Conservation (phyloP, 164 flowering plant species). For the Vitis rotundifolia region DNA sequence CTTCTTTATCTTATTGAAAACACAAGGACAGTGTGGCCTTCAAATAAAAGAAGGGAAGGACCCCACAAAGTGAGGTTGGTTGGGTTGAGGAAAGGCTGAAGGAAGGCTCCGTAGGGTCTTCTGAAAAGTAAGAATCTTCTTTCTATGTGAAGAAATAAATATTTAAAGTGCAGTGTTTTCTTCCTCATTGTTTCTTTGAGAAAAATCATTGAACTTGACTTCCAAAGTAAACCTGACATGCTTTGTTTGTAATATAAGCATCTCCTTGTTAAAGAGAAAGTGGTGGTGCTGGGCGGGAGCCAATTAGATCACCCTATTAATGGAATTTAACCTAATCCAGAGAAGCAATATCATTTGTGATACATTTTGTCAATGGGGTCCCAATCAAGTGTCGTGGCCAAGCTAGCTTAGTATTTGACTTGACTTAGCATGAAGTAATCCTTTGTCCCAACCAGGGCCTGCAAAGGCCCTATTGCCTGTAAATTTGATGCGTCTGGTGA, state of each 20-base stretch:
- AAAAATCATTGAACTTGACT: constrained; percentile 1
- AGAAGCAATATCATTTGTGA: not conserved
- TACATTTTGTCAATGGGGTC: not conserved
- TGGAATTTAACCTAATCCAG: not conserved
- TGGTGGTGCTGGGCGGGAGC: not conserved
- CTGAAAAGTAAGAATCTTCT: not conserved
- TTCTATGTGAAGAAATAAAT: not conserved
- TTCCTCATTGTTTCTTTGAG: too few relatives aligned
- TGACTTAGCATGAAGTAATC: too few relatives aligned
- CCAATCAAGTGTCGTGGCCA: not conserved
- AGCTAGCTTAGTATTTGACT: not conserved
- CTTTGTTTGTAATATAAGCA: constrained; percentile 4
- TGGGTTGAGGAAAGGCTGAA: constrained; percentile 4
- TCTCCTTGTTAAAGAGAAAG: not conserved
- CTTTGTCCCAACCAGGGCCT: too few relatives aligned
- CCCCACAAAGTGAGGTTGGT: not conserved
- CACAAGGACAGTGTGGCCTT: not conserved
- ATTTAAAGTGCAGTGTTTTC: too few relatives aligned
- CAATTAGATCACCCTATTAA: not conserved
- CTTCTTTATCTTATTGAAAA: not conserved
- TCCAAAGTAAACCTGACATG: not conserved
- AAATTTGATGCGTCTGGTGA: too few relatives aligned
- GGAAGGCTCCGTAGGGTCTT: not conserved
- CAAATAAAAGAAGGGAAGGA: not conserved
- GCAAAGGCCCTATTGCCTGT: too few relatives aligned